phyloP scores from a whole-genome alignment of 2,329 filamentous ascomycete species.

The Colletotrichum trifolii region DNA sequence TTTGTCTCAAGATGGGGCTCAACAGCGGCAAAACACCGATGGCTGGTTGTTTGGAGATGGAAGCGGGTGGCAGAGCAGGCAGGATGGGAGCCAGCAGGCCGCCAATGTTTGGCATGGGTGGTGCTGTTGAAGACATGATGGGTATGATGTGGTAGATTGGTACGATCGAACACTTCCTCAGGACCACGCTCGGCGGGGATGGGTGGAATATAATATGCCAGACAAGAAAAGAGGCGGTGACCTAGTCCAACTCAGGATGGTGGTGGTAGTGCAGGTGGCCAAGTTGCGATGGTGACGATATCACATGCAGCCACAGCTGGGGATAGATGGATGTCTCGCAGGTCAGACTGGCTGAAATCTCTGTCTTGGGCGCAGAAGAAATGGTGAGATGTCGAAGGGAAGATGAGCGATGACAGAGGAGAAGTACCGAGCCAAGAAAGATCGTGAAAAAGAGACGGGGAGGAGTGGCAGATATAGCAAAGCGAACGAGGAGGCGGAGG shows the following conservation, averaged over 20 bases:
- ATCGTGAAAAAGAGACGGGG: neutral
- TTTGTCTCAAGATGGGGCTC: slow-evolving; percentile 73
- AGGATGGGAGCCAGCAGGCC: slow-evolving; percentile 67
- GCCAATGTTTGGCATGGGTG: slow-evolving; percentile 50
- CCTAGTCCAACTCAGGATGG: slow-evolving; percentile 8
- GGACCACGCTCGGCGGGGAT: slow-evolving; percentile 10
- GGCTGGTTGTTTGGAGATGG: slow-evolving; percentile 67
- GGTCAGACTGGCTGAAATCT: slow-evolving; percentile 28
- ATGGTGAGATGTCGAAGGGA: neutral
- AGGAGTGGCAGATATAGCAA: slow-evolving; percentile 16
- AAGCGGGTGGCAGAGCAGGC: slow-evolving; percentile 68
- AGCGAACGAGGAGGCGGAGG: neutral
- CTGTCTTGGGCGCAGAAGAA: slow-evolving; percentile 20
- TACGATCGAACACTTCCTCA: neutral
- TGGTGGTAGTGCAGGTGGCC: slow-evolving; percentile 21
- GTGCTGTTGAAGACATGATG: slow-evolving; percentile 43
- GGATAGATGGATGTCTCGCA: slow-evolving; percentile 20
- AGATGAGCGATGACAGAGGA: neutral
- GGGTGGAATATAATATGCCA: slow-evolving; percentile 15
- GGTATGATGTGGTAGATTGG: slow-evolving; percentile 3
- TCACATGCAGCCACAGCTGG: slow-evolving; percentile 33
- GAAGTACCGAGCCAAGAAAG: neutral
- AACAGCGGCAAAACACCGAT: slow-evolving; percentile 68
- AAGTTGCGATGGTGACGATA: slow-evolving; percentile 23
- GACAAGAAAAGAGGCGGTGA: slow-evolving; percentile 9